Evolutionary conservation across 2,329 filamentous ascomycete species (phyloP), one percentile per base, ranked within the genome.

Genomic region (Exophiala bonariae): DNA sequence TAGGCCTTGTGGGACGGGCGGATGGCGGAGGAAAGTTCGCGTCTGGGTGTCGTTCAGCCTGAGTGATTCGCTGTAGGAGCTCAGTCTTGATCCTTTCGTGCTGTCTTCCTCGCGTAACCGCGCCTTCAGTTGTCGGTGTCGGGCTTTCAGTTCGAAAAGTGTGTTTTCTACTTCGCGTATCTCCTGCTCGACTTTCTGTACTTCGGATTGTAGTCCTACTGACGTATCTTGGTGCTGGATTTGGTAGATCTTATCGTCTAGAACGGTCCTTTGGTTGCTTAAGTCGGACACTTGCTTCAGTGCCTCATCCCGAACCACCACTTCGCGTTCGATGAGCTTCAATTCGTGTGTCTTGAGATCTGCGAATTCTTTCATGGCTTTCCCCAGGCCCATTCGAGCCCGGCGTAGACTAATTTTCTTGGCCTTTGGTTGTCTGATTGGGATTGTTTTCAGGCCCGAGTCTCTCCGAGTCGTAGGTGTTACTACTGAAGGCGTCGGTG

Each of bases 101-200:
- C 82, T 84, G 55, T 81, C 75, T 10, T 75, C 65, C 11, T 76
- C 68, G 22, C 74, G 70, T 18, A 80, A 71, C 55, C 81, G 74
- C 22, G 70, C 65, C 26, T 76, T 47, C n/a, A 84, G 63, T 50
- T 73, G 70, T 14, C 73, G 69, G 57, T 83, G 79, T 41, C 72
- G 70, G 30, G 68, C 69, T 62, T 77, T 82, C 66, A 84, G 71
- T 40, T 78, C 73, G 44, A 70, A 70, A 6, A 85, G 65, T 53
- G 72, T 76, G 43, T 72, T 68, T 61, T 85, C 81, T 45, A 83
- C 63, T 46, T 78, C 74, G 41, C 71, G 68, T 52, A 85, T 84
- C 49, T 83, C 76, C 36, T 66, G 62, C 42, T 82, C 77, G 18
- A 85, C 65, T 19, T 59, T 66, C 16, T 68, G 69, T 4, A 77